A percentile compares a stretch with the other conserved stretches of the same genome.
Conservation (phyloP, 176 grass and related monocot species). For the Avena atlantica region DNA sequence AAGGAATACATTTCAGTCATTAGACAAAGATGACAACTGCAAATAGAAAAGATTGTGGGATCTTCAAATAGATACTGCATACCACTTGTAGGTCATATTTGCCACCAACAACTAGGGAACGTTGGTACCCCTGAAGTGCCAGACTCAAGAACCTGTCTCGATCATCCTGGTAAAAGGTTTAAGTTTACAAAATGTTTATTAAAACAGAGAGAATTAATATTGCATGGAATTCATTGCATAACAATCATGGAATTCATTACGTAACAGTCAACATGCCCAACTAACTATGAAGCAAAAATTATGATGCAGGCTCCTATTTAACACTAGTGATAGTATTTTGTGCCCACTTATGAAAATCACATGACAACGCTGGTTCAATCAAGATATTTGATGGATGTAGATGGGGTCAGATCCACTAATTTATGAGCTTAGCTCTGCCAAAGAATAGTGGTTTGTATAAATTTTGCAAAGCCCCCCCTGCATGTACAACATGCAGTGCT, state of each 20-base stretch:
- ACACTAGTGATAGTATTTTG: constrained; percentile 2
- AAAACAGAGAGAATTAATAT: constrained; percentile 6
- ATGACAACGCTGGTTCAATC: neutral
- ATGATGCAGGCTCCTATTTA: neutral
- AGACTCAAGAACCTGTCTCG: constrained; percentile 79
- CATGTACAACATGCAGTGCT: neutral
- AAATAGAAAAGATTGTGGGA: neutral
- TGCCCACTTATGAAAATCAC: constrained; percentile 1
- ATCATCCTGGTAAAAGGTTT: constrained; percentile 67
- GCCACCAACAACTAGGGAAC: constrained; percentile 75
- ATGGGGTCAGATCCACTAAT: neutral
- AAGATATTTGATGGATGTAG: constrained; percentile 10
- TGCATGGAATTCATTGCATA: neutral
- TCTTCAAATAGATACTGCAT: constrained; percentile 40
- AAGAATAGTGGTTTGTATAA: neutral
- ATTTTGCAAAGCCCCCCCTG: neutral
- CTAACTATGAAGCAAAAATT: constrained; percentile 13
- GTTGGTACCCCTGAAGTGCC: constrained; percentile 81
- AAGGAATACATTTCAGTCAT: neutral
- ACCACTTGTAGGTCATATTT: constrained; percentile 98
- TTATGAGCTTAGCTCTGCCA: neutral
- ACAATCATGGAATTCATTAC: neutral
- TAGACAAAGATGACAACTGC: neutral
- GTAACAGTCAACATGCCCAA: constrained; percentile 23
- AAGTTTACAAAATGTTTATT: constrained; percentile 39